phyloP scores from a whole-genome alignment of 2,329 filamentous ascomycete genomes.

The Fusarium globosum region DNA sequence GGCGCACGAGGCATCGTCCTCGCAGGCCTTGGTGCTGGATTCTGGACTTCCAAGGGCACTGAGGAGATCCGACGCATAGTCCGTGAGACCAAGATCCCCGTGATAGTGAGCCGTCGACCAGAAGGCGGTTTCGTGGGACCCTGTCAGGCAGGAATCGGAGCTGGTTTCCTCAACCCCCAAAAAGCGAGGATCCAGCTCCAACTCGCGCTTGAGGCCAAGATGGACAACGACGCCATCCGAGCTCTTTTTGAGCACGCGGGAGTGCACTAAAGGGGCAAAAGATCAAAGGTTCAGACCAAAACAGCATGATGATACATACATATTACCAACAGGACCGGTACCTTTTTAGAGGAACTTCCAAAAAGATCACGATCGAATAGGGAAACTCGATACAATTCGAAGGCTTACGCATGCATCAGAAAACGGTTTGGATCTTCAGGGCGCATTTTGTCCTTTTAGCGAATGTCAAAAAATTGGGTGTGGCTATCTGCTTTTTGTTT shows the following conservation, averaged over 20 bases:
- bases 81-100: slow-evolving; percentile 57
- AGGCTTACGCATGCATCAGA: slow-evolving; percentile 29
- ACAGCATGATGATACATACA: slow-evolving; percentile 1
- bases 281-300: slow-evolving; percentile 17
- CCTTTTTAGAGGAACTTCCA: slow-evolving; percentile 15
- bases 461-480: slow-evolving; percentile 31
- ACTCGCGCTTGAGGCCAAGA: slow-evolving; percentile 50
- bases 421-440: slow-evolving; percentile 30
- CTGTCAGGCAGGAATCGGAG: slow-evolving; percentile 53
- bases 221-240: slow-evolving; percentile 44
- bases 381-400: slow-evolving; percentile 14
- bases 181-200: slow-evolving; percentile 65
- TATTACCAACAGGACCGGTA: slow-evolving; percentile 26
- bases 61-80: slow-evolving; percentile 57
- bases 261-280: slow-evolving; percentile 37
- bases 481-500: slow-evolving; percentile 33
- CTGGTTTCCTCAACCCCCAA: slow-evolving; percentile 66
- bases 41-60: slow-evolving; percentile 55
- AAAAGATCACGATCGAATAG: slow-evolving; percentile 6
- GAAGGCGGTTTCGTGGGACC: slow-evolving; percentile 63
- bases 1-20: slow-evolving; percentile 67
- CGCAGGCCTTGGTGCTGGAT: slow-evolving; percentile 66
- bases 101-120: slow-evolving; percentile 64
- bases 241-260: slow-evolving; percentile 46
- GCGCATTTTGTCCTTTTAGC: slow-evolving; percentile 30